Conservation (phyloP, 2,329 filamentous ascomycete genomes). For the Pseudopyricularia cyperi region DNA sequence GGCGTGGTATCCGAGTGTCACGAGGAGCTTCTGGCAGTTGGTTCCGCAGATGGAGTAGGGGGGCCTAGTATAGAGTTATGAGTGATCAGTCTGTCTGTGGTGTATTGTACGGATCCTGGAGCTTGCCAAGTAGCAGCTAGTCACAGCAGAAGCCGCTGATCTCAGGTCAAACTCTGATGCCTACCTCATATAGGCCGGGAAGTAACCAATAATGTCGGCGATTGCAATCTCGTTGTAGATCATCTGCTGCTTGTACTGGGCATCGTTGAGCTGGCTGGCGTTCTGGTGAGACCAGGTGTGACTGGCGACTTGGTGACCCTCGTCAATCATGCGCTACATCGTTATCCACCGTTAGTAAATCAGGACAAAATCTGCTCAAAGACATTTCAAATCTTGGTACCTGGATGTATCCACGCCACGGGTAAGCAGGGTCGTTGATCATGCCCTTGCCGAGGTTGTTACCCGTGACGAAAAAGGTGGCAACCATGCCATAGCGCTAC, state of each 20-base stretch:
- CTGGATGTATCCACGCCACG: constrained; percentile 32
- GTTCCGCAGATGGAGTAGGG: constrained; percentile 26
- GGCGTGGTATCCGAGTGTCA: constrained; percentile 20
- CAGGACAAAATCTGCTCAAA: neutral
- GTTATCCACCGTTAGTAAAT: constrained; percentile 3
- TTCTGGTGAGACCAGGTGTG: constrained; percentile 34
- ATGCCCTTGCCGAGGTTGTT: constrained; percentile 42
- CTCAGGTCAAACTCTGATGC: constrained; percentile 6
- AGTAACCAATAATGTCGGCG: constrained; percentile 26
- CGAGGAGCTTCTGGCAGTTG: constrained; percentile 15
- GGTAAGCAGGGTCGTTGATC: constrained; percentile 35
- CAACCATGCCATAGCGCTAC: constrained; percentile 42
- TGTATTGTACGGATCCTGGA: too few species aligned
- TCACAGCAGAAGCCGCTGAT: too few species aligned
- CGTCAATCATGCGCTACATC: constrained; percentile 25
- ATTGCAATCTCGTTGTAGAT: constrained; percentile 31
- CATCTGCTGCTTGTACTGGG: constrained; percentile 24
- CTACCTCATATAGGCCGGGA: constrained; percentile 31
- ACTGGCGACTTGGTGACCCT: constrained; percentile 34
- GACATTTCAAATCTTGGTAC: constrained; percentile 7
- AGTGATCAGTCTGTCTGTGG: too few species aligned
- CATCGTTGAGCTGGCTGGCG: constrained; percentile 19
- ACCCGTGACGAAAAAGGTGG: constrained; percentile 55
- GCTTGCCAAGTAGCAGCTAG: too few species aligned
- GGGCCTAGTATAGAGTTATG: constrained; percentile 11